phyloP scores from a whole-genome alignment of 2,329 filamentous ascomycete species.

The Diaporthe sp. region DNA sequence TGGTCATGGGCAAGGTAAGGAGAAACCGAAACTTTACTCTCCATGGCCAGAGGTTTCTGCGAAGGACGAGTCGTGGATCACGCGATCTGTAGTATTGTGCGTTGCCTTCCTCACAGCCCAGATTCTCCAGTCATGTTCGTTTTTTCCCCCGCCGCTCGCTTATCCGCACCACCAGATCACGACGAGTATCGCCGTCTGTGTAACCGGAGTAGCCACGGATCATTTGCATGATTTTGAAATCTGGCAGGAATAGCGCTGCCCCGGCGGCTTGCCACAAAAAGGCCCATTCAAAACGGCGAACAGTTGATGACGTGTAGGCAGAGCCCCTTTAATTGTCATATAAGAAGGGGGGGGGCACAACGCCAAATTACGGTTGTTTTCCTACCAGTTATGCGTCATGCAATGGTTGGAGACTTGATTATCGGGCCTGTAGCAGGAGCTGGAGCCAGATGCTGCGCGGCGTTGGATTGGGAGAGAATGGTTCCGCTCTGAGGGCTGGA shows the following conservation, averaged over 20 bases:
- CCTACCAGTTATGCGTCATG: neutral
- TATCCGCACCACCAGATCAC: neutral
- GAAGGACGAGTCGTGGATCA: neutral
- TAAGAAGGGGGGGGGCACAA: no score
- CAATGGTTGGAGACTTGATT: neutral
- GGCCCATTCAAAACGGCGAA: no score
- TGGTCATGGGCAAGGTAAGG: neutral
- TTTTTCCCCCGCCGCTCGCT: neutral
- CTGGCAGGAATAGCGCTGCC: neutral
- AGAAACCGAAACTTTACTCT: neutral
- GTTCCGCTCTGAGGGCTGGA: neutral
- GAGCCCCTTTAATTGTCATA: neutral
- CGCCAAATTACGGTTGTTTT: no score
- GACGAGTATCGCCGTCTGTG: neutral
- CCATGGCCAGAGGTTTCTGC: neutral
- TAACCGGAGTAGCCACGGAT: neutral
- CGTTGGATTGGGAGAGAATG: neutral
- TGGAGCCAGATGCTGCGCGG: neutral
- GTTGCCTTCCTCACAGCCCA: neutral
- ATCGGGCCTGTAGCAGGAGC: neutral
- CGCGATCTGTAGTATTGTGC: no score
- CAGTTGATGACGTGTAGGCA: neutral
- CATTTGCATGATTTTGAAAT: neutral
- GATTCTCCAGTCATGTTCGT: neutral
- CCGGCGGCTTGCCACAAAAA: neutral